Conservation (phyloP, 305 asterid genomes). For the Fraxinus velutina region DNA sequence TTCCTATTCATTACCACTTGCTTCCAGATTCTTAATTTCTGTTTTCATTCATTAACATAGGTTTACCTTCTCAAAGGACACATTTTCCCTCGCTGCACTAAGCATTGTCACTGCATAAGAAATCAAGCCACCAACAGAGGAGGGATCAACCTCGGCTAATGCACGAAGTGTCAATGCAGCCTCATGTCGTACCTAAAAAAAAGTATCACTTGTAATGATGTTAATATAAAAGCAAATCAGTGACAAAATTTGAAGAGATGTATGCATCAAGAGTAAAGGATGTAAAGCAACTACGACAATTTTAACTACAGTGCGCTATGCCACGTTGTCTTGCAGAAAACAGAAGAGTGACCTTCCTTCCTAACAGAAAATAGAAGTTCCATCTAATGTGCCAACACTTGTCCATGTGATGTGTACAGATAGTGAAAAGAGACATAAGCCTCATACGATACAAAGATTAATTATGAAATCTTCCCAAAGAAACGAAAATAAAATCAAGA, state of each 20-base stretch:
- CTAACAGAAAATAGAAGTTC: background rate
- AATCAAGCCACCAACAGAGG: conserved; percentile 92
- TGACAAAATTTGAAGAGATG: conserved; percentile 10
- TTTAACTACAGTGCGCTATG: conserved; percentile 11
- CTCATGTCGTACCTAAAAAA: conserved; percentile 87
- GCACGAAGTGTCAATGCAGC: conserved; percentile 94
- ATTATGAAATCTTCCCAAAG: conserved; percentile 1
- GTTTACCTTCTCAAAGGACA: conserved; percentile 82
- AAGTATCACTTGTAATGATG: conserved; percentile 19
- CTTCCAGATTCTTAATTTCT: conserved; percentile 9
- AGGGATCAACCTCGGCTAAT: conserved; percentile 94
- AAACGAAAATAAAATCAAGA: conserved; percentile 12
- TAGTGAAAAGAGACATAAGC: conserved; percentile 9
- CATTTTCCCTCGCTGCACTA: conserved; percentile 72
- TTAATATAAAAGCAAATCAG: conserved; percentile 20
- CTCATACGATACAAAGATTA: background rate
- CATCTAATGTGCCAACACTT: conserved; percentile 13
- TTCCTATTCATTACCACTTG: background rate
- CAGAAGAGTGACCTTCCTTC: background rate
- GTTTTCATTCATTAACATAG: conserved; percentile 7
- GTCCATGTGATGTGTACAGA: background rate
- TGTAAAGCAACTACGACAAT: conserved; percentile 17
- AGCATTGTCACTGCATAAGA: conserved; percentile 95
- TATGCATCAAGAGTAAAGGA: conserved; percentile 27
- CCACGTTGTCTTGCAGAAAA: conserved; percentile 11